Base-by-base conservation (phyloP, 768 basidiomycete genomes). In the Lyophyllum shimeji region DNA sequence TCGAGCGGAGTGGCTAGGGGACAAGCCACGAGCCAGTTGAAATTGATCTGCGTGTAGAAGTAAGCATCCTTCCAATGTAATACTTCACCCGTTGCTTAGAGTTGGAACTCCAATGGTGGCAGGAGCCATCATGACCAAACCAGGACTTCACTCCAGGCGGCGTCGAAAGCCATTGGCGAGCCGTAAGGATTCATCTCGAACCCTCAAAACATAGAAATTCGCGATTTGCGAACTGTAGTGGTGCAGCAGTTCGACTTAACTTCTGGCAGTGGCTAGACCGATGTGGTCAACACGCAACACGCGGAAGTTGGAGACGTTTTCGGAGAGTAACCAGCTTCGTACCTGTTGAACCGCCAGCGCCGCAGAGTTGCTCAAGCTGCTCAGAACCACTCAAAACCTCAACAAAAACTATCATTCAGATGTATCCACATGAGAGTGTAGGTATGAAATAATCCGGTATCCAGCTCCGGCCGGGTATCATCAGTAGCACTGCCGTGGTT, bases 381-480 rank as follows among this genome's bases (percentile, higher is more conserved):
- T 40, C 7, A 25, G n/a, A n/a, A 46, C 7, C 25, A 18, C 7
- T 2, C 13, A 9, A 29, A 46, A 17, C n/a, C 11, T 17, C 25
- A 50, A 56, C 56, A 40, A 33, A 50, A 29, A 53, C 52, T n/a
- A n/a, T 27, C 50, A 57, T 46, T 53, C 47, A 46, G 42, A 47
- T 27, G 47, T 43, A 59, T 63, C 57, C 55, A 59, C 46, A 59
- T 50, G 51, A 56, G 51, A 46, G 43, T 48, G 50, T 56, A 59
- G 55, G 55, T 58, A 60, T 53, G 52, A 37, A 52, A 47, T 40
- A 49, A 54, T 58, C 60, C 57, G 53, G 57, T 50, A 52, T 56
- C 60, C 62, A 59, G 60, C 57, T 57, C 60, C 60, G 58, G 56
- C 51, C 25, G 63, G 63, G 63, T 64, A 64, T 64, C 58, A 60